Conservation (phyloP, 1,139 yeast genomes). For the Saccharomycopsis hybrid region DNA sequence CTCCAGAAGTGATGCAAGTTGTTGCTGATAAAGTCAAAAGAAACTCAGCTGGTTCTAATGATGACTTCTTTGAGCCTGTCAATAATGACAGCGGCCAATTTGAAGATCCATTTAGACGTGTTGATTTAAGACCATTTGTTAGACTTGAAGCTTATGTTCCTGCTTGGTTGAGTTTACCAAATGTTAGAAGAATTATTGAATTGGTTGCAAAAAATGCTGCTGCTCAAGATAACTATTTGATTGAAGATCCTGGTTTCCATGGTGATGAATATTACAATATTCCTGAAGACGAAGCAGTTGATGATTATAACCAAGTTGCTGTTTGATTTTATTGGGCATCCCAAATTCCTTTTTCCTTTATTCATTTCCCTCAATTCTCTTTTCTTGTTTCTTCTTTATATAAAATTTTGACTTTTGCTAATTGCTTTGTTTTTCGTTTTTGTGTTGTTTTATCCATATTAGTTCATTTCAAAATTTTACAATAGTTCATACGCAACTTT, state of each 20-base stretch:
- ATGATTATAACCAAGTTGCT: not conserved
- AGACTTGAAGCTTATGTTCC: conserved; percentile 96
- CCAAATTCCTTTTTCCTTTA: not conserved
- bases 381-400: not conserved
- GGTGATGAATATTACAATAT: conserved; percentile 18
- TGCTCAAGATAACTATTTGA: conserved; percentile 18
- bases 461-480: too few species aligned
- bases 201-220: conserved; percentile 81
- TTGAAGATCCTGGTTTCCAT: conserved; percentile 11
- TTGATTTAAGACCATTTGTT: conserved; percentile 78
- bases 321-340: not conserved
- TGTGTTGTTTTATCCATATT: not conserved
- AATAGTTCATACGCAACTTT: too few species aligned
- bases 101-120: conserved; percentile 81
- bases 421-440: not conserved
- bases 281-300: conserved; percentile 5
- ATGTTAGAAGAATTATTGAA: conserved; percentile 81
- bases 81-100: conserved; percentile 66
- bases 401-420: not conserved
- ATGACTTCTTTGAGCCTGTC: conserved; percentile 59
- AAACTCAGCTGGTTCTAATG: conserved; percentile 45
- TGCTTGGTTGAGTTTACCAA: conserved; percentile 87
- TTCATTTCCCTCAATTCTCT: not conserved
- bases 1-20: conserved; percentile 73
- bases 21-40: conserved; percentile 82